phyloP scores from a whole-genome alignment of 345 rosid species.

The Anastatica hierochuntica region DNA sequence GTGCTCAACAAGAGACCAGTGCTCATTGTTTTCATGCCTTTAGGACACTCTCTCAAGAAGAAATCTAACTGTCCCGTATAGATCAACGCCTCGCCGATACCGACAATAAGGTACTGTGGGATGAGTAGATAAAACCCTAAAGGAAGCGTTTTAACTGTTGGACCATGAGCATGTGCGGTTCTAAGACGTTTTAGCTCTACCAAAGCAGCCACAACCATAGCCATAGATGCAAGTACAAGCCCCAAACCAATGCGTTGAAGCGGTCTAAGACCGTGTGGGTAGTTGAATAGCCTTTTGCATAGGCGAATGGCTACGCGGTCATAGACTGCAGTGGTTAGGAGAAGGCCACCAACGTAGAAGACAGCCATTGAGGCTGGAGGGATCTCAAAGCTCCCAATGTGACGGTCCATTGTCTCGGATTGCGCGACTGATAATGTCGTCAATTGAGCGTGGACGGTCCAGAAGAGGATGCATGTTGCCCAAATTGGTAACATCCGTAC shows the following conservation, averaged over 20 bases:
- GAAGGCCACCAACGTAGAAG: conserved; percentile 81
- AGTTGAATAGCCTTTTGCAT: conserved; percentile 38
- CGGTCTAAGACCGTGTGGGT: conserved; percentile 74
- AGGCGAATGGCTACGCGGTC: conserved; percentile 54
- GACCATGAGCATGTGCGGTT: conserved; percentile 29
- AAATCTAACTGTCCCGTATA: conserved; percentile 86
- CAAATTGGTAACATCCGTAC: conserved; percentile 84
- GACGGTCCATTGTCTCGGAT: conserved; percentile 86
- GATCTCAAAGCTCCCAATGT: conserved; percentile 68
- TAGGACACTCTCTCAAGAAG: conserved; percentile 90
- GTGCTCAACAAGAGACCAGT: conserved; percentile 85
- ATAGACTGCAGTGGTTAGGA: conserved; percentile 69
- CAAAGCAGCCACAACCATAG: conserved; percentile 69
- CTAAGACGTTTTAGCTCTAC: conserved; percentile 53
- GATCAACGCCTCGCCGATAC: conserved; percentile 82
- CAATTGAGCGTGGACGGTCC: conserved; percentile 96
- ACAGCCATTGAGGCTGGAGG: conserved; percentile 68
- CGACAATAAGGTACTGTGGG: conserved; percentile 79
- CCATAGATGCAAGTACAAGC: conserved; percentile 39
- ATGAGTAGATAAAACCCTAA: conserved; percentile 65
- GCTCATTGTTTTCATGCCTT: conserved; percentile 98
- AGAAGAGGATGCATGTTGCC: conserved; percentile 81
- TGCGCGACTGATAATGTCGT: conserved; percentile 92
- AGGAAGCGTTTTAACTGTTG: conserved; percentile 44
- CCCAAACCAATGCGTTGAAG: conserved; percentile 80